These are phyloP conservation scores for Trypanosoma lewisi DNA, from an alignment of 208 protist genomes.

Conservation along the genomic window DNA sequence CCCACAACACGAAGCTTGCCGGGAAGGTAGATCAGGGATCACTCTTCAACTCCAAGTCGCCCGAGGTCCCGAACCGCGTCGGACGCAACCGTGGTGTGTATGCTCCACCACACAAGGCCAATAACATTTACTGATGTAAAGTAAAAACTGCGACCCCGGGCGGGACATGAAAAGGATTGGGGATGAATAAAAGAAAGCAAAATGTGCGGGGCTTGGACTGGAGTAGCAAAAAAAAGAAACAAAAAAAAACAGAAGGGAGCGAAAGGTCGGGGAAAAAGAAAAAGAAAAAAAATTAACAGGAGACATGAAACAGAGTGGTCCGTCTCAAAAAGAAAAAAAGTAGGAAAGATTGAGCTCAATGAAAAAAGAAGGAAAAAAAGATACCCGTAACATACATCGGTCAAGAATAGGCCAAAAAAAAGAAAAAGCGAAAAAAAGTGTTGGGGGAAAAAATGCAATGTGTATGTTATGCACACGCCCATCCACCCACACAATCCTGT, in stretches of 20 bases:
- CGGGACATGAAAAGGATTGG: neutral
- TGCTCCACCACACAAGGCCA: constrained; percentile 5
- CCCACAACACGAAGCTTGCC: constrained; percentile 17
- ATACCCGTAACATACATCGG: neutral
- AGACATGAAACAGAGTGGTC: neutral
- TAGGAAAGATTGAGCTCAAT: neutral
- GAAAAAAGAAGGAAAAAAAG: constrained; percentile 1
- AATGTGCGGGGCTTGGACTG: no score
- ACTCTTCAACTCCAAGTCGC: constrained; percentile 30
- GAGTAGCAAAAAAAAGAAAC: constrained; percentile 17
- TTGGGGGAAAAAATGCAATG: neutral
- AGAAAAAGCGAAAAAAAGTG: constrained; percentile 8
- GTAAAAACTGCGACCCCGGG: neutral
- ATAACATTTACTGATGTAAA: constrained; percentile 4
- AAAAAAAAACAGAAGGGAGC: constrained; percentile 1
- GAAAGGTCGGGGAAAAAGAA: neutral
- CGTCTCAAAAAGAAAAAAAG: neutral
- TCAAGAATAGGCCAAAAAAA: neutral
- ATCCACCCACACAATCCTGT: no score
- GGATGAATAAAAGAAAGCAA: neutral
- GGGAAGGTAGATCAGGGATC: constrained; percentile 41
- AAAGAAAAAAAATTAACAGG: neutral
- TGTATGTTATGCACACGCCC: neutral
- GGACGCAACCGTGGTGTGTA: constrained; percentile 21
- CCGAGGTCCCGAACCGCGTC: neutral